These are phyloP conservation scores for Trichophyton mentagrophytes DNA, from an alignment of 2,329 filamentous ascomycete genomes.

Conservation along the genomic window DNA sequence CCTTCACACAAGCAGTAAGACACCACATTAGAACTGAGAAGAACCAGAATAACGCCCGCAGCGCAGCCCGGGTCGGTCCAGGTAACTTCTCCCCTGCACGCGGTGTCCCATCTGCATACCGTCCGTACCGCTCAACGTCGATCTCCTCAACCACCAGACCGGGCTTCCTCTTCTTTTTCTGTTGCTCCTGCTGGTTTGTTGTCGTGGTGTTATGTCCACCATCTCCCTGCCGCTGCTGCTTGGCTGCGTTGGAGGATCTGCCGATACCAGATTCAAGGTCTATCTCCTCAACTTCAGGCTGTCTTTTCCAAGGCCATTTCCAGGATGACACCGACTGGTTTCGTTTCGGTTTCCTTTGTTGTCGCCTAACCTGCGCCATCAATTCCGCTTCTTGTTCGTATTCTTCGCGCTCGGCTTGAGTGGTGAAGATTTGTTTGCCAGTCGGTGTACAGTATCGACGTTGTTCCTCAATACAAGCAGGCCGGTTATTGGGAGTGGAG, in stretches of 20 bases:
- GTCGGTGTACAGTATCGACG: conserved; percentile 16
- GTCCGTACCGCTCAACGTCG: conserved; percentile 34
- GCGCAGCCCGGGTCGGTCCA: conserved; percentile 21
- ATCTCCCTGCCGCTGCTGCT: neutral
- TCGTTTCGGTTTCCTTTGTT: neutral
- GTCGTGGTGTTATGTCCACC: too few relatives aligned
- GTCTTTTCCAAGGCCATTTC: neutral
- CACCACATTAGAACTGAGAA: conserved; percentile 27
- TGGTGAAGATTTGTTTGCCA: conserved; percentile 21
- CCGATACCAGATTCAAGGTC: conserved; percentile 13
- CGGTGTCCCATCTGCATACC: conserved; percentile 25
- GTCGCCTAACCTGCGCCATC: conserved; percentile 23
- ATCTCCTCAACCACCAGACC: conserved; percentile 31
- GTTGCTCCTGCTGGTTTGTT: neutral
- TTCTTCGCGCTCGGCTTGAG: conserved; percentile 31
- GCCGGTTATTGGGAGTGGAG: neutral
- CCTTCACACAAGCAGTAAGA: conserved; percentile 28
- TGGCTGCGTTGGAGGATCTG: conserved; percentile 10
- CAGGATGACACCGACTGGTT: conserved; percentile 2
- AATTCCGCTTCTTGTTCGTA: conserved; percentile 26
- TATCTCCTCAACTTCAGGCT: conserved; percentile 11
- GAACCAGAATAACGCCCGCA: conserved; percentile 29
- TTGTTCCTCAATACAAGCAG: conserved; percentile 9
- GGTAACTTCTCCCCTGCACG: conserved; percentile 31
- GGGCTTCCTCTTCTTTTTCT: conserved; percentile 17